Evolutionary conservation across 1,284 basidiomycete species (phyloP).

Genomic region (Tylopilus sp.): DNA sequence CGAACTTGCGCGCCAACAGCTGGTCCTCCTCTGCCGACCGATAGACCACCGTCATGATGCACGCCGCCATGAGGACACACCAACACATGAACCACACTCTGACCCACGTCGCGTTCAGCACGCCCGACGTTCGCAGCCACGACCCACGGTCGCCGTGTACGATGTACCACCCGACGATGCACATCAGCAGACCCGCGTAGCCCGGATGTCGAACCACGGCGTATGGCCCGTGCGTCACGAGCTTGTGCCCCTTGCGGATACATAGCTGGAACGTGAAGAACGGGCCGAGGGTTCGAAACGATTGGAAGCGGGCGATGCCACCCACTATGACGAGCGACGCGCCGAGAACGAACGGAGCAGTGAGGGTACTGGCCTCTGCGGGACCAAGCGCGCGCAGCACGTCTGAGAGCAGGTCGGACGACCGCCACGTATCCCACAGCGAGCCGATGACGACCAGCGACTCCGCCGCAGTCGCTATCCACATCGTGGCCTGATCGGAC

Average conservation of each 20-base stretch:
- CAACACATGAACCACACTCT: background rate
- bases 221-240: constrained; percentile 21
- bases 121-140: constrained; percentile 17
- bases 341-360: constrained; percentile 13
- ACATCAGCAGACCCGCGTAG: constrained; percentile 9
- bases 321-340: constrained; percentile 6
- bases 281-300: constrained; percentile 15
- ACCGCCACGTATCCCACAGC: background rate
- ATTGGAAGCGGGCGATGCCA: constrained; percentile 7
- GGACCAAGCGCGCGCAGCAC: constrained; percentile 9
- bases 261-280: constrained; percentile 17
- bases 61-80: background rate
- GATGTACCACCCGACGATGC: constrained; percentile 3
- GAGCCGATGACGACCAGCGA: constrained; percentile 5
- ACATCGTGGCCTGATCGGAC: constrained; percentile 1
- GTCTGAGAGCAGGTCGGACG: background rate
- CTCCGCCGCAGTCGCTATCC: constrained; percentile 7
- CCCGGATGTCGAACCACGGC: constrained; percentile 21
- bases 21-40: constrained; percentile 14
- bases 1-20: constrained; percentile 13
- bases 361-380: constrained; percentile 7
- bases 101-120: background rate
- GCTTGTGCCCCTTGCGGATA: constrained; percentile 16
- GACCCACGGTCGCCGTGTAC: constrained; percentile 6
- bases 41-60: constrained; percentile 4